phyloP scores from a whole-genome alignment of 371 early-diverging fungal genomes.

The Lichtheimia corymbifera region DNA sequence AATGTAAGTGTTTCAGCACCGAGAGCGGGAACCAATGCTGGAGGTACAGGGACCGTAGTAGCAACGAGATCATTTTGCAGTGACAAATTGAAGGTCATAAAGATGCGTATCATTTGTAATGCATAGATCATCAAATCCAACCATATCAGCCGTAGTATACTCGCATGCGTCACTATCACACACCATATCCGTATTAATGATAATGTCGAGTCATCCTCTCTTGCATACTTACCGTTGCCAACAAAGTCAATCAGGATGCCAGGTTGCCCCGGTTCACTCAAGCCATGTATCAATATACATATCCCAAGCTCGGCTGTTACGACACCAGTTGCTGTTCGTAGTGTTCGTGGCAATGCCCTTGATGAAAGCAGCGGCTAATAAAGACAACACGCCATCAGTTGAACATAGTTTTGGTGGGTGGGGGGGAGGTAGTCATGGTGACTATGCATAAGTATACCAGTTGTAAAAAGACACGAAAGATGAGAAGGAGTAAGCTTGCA shows the following conservation, averaged over 20 bases:
- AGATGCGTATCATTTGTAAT: conserved; percentile 36
- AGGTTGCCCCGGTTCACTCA: conserved; percentile 39
- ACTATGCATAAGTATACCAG: conserved; percentile 26
- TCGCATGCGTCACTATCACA: conserved; percentile 31
- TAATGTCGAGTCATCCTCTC: not conserved
- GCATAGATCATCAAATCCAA: conserved; percentile 36
- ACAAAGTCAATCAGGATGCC: conserved; percentile 51
- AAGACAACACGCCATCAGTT: not conserved
- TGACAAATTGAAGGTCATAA: conserved; percentile 41
- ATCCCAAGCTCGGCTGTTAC: conserved; percentile 28
- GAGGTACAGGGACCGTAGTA: conserved; percentile 25
- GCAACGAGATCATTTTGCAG: conserved; percentile 31
- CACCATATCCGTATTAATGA: not conserved
- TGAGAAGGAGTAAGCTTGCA: conserved; percentile 36
- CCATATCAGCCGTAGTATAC: conserved; percentile 25
- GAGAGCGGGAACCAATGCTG: conserved; percentile 28
- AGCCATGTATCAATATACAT: conserved; percentile 34
- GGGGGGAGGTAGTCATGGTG: no score
- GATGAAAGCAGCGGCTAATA: conserved; percentile 28
- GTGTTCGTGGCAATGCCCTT: conserved; percentile 27
- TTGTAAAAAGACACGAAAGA: conserved; percentile 38
- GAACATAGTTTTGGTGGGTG: no score
- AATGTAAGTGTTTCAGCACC: conserved; percentile 34
- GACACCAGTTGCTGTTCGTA: conserved; percentile 35
- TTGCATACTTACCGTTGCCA: conserved; percentile 37